Evolutionary conservation across 306 rosid species (phyloP).

Genomic region (Vigna mungo): DNA sequence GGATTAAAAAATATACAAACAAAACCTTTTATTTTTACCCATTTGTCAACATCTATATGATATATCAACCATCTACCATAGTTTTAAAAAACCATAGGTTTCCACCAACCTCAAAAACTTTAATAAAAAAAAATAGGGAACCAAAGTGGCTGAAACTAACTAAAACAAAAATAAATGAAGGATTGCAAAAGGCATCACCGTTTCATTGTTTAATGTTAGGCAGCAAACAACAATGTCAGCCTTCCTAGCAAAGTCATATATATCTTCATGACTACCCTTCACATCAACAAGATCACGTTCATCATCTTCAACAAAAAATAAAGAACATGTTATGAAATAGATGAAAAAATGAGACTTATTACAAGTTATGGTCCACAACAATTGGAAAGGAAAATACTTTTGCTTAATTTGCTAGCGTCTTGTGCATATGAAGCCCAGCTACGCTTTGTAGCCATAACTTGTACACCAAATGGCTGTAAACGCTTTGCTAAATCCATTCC

Average conservation of each 20-base stretch:
- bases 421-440: constrained; percentile 64
- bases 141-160: constrained; percentile 28
- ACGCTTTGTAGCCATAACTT: constrained; percentile 87
- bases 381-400: constrained; percentile 38
- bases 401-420: constrained; percentile 42
- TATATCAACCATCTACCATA: not conserved
- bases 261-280: constrained; percentile 78
- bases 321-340: constrained; percentile 15
- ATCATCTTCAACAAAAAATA: constrained; percentile 53
- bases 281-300: constrained; percentile 64
- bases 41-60: not conserved
- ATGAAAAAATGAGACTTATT: constrained; percentile 25
- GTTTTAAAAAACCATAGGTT: not conserved
- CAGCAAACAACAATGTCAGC: constrained; percentile 94
- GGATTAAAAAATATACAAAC: not conserved
- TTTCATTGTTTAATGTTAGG: constrained; percentile 67
- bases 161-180: constrained; percentile 1
- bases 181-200: constrained; percentile 56
- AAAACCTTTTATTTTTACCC: not conserved
- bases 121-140: constrained; percentile 7
- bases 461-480: constrained; percentile 84
- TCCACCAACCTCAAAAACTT: constrained; percentile 17
- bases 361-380: constrained; percentile 35
- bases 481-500: constrained; percentile 83
- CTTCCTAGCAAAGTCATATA: constrained; percentile 70